Base-by-base conservation (phyloP, 352 stramenopile genomes). In the Phytophthora megakarya region DNA sequence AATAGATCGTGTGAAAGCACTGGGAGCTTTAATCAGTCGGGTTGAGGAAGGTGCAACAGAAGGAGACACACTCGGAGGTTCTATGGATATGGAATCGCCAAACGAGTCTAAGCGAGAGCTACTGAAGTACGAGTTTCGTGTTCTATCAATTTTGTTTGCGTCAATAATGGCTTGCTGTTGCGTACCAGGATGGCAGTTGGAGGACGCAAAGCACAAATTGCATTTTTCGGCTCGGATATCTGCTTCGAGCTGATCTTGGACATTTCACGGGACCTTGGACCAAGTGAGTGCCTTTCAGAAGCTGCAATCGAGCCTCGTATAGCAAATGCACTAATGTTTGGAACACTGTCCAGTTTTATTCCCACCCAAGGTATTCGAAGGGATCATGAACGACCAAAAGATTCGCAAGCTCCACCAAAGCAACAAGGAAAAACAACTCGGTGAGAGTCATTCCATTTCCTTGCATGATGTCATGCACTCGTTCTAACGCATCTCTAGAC, bases 371-470 rank as follows among this genome's bases (percentile, higher is more conserved):
- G 74, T 81, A 12, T 92, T 95, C 46, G 86, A 92, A 75, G 86
- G 82, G 3, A 93, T 93, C 45, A 86, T 95, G 72, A 91, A 76
- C 52, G 78, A 92, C 26, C 77, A 90, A 54, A 88, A 89, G 32
- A 75, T 95, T 18, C 78, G 84, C 33, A 93, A 93, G 56, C 66
- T 90, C 5, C 82, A 93, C 54, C 80, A 91, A 48, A 75, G 77
- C 33, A 79, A 73, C 28, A 90, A 90, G 55, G 76, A 88, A 42
- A 91, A 86, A 46, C 80, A 92, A 62, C 60, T 80, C 1, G 83
- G 83, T 91, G 40, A 30, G 52, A 26, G 12, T 37, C n/a, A 16
- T 56, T 45, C 6, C 3, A 45, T 6, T 0, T 22, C n/a, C 33
- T 18, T 52, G 1, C 22, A 23, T 13, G 16, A 13, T 11, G 7